Evolutionary conservation across 306 rosid species (phyloP), one percentile per base, ranked within the genome.

Genomic region (Vigna angularis): DNA sequence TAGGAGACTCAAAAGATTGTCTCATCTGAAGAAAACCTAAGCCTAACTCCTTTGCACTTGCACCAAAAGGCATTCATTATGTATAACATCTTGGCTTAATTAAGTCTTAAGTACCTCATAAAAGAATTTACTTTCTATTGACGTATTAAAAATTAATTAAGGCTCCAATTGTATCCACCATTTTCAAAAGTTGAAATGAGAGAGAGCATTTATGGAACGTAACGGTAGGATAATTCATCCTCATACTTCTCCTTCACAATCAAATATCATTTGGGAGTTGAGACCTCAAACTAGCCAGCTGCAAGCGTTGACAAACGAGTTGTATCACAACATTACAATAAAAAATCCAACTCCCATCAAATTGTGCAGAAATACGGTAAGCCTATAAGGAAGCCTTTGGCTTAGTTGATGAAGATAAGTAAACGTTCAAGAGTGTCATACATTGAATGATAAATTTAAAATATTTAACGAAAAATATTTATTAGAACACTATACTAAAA

Each of bases 241-340:
- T 5, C 56, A 11, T 49, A 26, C 47, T 28, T 73, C 63, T 80
- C 61, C 40, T 66, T 55, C 63, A 55, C 16, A 9, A 9, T 11
- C 14, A 44, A 13, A 3, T 62, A 20, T 32, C 70, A 55, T 55
- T 47, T 22, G 55, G 73, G 66, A 65, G 20, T 74, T 58, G 49
- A 28, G 22, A 47, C 38, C 32, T 67, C 17, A 44, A 67, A 74
- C 55, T 48, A 74, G 36, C 72, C 45, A 74, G 48, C 48, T n/a
- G 15, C 32, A 20, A 64, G 34, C 32, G 14, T 59, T 16, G 16
- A 1, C 66, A 40, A 34, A 63, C 14, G 56, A 59, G 32, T 49
- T 6, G 28, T 26, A 26, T 26, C 28, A 26, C 28, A 26, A 26
- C 28, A 26, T 26, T 26, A 26, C 2, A 53, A 80, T 20, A 47